Evolutionary conservation across 768 basidiomycete genomes (phyloP), one percentile per base, ranked within the genome.

Genomic region (Hortiboletus campestris): DNA sequence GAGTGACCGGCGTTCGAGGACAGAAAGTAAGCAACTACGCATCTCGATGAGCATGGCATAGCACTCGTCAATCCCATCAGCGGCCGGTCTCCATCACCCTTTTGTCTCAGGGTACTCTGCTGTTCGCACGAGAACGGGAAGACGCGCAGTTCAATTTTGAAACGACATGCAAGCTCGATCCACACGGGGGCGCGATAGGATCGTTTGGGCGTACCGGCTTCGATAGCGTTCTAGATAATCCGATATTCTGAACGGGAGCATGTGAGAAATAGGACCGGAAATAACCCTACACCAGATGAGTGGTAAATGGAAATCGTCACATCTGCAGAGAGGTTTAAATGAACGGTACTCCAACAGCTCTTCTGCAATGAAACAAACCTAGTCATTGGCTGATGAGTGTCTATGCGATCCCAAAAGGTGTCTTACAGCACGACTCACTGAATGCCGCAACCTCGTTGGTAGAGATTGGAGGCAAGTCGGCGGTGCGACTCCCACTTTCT

Each of bases 21-120:
- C 35, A 19, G 41, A 48, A 43, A 46, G n/a, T 10, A 28, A 29
- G 40, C 48, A 36, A 38, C 38, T 38, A 46, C 28, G 32, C 22
- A 9, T n/a, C 47, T 43, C 19, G 34, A 41, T 31, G 25, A 25
- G 25, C 50, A 55, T 52, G 34, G 41, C 51, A n/a, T n/a, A n/a
- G n/a, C n/a, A n/a, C n/a, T n/a, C n/a, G n/a, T n/a, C n/a, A 40
- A 47, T 34, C 47, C n/a, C 34, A 40, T 46, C 62, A 57, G 67
- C 29, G 40, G 54, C 53, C 53, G 58, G 50, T 56, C 53, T 25
- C 53, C 49, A 43, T 56, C 51, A 38, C 17, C 16, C 32, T 36
- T 48, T 55, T 57, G 43, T 42, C 45, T 40, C 43, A 32, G n/a
- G 42, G 45, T n/a, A 19, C 9, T 17, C 43, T 39, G 50, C 14